These are phyloP conservation scores for Stagonosporopsis rhizophila DNA, from an alignment of 2,329 filamentous ascomycete genomes.

Conservation along the genomic window DNA sequence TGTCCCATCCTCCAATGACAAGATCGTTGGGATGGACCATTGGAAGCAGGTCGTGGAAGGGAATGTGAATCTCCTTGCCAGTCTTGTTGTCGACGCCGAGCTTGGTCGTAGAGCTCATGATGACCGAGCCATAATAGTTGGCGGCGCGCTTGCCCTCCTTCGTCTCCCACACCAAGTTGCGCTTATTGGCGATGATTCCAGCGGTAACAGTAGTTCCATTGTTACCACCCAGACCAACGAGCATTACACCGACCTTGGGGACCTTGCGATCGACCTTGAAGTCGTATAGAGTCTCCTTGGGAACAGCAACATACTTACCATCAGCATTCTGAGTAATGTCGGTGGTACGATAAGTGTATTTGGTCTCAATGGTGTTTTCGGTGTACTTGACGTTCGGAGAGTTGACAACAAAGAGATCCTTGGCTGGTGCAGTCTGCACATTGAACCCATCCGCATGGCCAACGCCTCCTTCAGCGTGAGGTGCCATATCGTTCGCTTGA, in stretches of 20 bases:
- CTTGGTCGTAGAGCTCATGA: constrained; percentile 98
- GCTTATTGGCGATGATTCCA: constrained; percentile 94
- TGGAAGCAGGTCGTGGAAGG: constrained; percentile 90
- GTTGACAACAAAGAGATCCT: constrained; percentile 81
- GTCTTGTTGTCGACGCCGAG: constrained; percentile 87
- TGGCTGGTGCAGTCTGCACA: constrained; percentile 54
- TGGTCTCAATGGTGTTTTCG: constrained; percentile 85
- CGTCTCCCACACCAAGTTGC: constrained; percentile 86
- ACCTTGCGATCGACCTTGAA: constrained; percentile 97
- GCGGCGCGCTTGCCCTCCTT: constrained; percentile 83
- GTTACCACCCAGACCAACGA: constrained; percentile 97
- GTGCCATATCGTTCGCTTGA: constrained; percentile 74
- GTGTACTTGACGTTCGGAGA: constrained; percentile 94
- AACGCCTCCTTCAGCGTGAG: constrained; percentile 78
- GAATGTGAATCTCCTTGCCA: constrained; percentile 90
- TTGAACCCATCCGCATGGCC: constrained; percentile 62
- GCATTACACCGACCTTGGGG: constrained; percentile 94
- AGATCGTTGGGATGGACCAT: constrained; percentile 98
- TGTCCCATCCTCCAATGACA: constrained; percentile 96
- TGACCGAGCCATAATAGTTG: constrained; percentile 98
- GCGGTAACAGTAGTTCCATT: constrained; percentile 97
- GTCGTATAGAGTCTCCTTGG: constrained; percentile 89
- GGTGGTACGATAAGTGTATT: constrained; percentile 96
- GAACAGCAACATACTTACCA: constrained; percentile 82
- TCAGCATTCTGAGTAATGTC: constrained; percentile 73